These are phyloP conservation scores for Neurospora sp. DNA, from an alignment of 495 filamentous ascomycete genomes.

Conservation along the genomic window DNA sequence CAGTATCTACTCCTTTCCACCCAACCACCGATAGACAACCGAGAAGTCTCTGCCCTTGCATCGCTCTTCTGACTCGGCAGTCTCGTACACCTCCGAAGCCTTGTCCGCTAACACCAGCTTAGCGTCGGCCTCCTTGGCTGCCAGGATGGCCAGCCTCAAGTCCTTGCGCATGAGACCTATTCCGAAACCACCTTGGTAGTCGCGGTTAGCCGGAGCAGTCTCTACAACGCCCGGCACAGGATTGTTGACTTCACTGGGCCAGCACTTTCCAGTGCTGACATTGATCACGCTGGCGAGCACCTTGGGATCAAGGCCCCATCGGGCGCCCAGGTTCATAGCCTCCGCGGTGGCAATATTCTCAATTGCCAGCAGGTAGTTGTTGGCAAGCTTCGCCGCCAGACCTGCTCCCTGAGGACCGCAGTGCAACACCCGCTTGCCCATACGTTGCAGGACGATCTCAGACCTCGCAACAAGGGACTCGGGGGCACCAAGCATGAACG, in stretches of 20 bases:
- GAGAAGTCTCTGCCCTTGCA: slow-evolving; percentile 75
- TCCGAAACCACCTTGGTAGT: slow-evolving; percentile 76
- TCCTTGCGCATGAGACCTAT: slow-evolving; percentile 81
- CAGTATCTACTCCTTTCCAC: slow-evolving; percentile 32
- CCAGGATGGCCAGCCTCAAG: slow-evolving; percentile 59
- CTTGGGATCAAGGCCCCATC: slow-evolving; percentile 73
- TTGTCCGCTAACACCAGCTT: slow-evolving; percentile 54
- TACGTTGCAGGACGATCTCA: slow-evolving; percentile 54
- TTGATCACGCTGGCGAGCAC: slow-evolving; percentile 74
- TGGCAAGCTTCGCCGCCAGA: slow-evolving; percentile 77
- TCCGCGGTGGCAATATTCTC: slow-evolving; percentile 90
- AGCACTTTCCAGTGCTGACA: slow-evolving; percentile 76
- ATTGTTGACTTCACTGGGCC: slow-evolving; percentile 89
- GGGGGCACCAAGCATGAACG: slow-evolving; percentile 78
- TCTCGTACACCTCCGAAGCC: slow-evolving; percentile 60
- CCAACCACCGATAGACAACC: slow-evolving; percentile 70
- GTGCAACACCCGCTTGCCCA: slow-evolving; percentile 77
- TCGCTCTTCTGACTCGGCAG: slow-evolving; percentile 44
- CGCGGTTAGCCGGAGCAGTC: slow-evolving; percentile 58
- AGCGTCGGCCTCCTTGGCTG: slow-evolving; percentile 58
- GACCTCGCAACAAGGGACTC: slow-evolving; percentile 47
- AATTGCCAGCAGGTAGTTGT: slow-evolving; percentile 87
- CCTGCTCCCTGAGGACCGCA: slow-evolving; percentile 73
- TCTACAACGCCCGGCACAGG: slow-evolving; percentile 79
- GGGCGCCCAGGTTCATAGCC: slow-evolving; percentile 84